Evolutionary conservation across 2,329 filamentous ascomycete genomes (phyloP).

Genomic region (Sporothrix schenckii): DNA sequence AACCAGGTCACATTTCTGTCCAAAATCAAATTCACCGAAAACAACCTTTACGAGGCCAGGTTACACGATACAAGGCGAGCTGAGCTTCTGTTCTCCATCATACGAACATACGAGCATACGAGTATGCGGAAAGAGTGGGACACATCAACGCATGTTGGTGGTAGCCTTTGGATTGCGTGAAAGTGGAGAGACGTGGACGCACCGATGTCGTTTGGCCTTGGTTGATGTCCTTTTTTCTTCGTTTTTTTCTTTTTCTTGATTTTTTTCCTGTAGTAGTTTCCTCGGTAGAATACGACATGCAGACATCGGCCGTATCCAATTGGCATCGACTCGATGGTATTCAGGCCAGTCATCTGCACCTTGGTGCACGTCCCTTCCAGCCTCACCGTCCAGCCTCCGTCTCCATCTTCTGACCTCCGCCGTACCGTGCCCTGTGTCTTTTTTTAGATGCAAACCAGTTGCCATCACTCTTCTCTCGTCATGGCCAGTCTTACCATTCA

Average conservation of each 20-base stretch:
- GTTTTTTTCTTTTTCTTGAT: not conserved
- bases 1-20: too few relatives aligned
- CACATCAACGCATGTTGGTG: too few relatives aligned
- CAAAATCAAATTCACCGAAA: too few relatives aligned
- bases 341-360: not conserved
- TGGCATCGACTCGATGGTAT: not conserved
- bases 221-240: not conserved
- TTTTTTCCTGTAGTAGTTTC: not conserved
- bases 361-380: not conserved
- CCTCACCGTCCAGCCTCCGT: not conserved
- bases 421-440: not conserved
- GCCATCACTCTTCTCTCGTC: not conserved
- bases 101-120: too few relatives aligned
- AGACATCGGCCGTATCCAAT: not conserved
- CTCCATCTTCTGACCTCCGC: too few relatives aligned
- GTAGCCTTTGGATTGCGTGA: too few relatives aligned
- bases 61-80: too few relatives aligned
- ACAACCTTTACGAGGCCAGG: too few relatives aligned
- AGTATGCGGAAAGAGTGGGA: too few relatives aligned
- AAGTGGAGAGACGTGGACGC: too few relatives aligned
- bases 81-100: too few relatives aligned
- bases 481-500: not conserved
- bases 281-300: not conserved
- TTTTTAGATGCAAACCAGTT: constrained; percentile 10
- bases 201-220: too few relatives aligned